A percentile compares a stretch with the other conserved stretches of the same genome.
Evolutionary conservation across 1,284 basidiomycete genomes (phyloP).

Genomic region (Pascua sp.): DNA sequence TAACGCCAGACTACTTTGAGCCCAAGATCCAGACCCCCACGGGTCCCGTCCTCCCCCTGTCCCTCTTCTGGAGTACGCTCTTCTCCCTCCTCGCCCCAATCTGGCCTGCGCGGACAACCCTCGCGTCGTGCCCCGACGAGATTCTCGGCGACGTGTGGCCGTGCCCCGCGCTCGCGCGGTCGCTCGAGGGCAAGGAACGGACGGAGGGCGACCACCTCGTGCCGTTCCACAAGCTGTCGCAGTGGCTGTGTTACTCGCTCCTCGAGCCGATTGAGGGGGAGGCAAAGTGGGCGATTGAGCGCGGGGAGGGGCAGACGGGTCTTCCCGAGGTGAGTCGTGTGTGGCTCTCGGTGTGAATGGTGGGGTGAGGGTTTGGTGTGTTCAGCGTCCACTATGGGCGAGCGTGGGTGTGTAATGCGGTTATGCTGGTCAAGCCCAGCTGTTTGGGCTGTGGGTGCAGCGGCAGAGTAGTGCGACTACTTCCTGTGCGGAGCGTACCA

Average conservation of each 20-base stretch:
- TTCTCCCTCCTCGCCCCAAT: constrained; percentile 79
- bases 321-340: constrained; percentile 39
- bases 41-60: constrained; percentile 54
- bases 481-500: no score
- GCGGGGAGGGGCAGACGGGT: constrained; percentile 57
- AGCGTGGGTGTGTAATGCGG: no score
- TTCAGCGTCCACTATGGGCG: no score
- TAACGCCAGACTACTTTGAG: constrained; percentile 25
- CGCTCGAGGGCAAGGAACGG: constrained; percentile 20
- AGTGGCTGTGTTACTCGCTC: constrained; percentile 87
- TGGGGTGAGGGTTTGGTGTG: no score
- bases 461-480: no score
- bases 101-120: constrained; percentile 75
- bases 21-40: constrained; percentile 11
- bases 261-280: constrained; percentile 75
- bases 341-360: no score
- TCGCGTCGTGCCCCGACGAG: constrained; percentile 56
- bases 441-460: no score
- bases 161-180: constrained; percentile 57
- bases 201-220: constrained; percentile 67
- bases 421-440: no score
- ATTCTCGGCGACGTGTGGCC: constrained; percentile 89
- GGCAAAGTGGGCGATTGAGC: constrained; percentile 66
- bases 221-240: constrained; percentile 91
- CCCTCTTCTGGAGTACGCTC: constrained; percentile 74